These are phyloP conservation scores for Rhynchospora pubera DNA, from an alignment of 176 grass and related monocot genomes.

Conservation along the genomic window DNA sequence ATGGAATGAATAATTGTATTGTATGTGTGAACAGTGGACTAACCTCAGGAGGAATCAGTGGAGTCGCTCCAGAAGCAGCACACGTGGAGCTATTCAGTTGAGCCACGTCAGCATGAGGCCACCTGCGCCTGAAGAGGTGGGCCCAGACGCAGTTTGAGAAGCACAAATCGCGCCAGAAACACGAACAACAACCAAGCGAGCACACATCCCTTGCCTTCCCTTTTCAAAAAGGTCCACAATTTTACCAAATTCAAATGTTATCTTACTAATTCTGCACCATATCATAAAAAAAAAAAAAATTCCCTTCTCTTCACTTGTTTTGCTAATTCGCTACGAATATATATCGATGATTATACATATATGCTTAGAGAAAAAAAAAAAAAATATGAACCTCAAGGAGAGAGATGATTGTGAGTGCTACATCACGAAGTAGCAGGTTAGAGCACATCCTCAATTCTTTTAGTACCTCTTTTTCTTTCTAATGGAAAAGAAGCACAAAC, in stretches of 20 bases:
- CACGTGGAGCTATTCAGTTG: background rate
- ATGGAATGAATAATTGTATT: background rate
- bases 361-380: background rate
- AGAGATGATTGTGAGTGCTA: conserved; percentile 11
- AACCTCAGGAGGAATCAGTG: background rate
- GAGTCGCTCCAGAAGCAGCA: background rate
- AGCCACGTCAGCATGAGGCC: conserved; percentile 14
- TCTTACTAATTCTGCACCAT: too few relatives aligned
- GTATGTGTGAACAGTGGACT: too few relatives aligned
- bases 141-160: conserved; percentile 2
- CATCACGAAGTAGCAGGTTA: background rate
- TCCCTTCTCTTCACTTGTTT: too few relatives aligned
- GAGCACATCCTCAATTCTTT: background rate
- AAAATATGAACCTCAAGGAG: conserved; percentile 9
- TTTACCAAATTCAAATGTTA: background rate
- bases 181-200: background rate
- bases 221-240: background rate
- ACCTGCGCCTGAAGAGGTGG: background rate
- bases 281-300: too few relatives aligned
- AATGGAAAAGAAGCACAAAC: background rate
- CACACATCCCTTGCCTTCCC: conserved; percentile 15
- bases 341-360: too few relatives aligned
- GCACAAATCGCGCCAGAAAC: conserved; percentile 20
- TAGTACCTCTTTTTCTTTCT: background rate
- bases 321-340: too few relatives aligned